phyloP scores from a whole-genome alignment of 169 alveolate genomes.

The Cryptosporidium ubiquitum region DNA sequence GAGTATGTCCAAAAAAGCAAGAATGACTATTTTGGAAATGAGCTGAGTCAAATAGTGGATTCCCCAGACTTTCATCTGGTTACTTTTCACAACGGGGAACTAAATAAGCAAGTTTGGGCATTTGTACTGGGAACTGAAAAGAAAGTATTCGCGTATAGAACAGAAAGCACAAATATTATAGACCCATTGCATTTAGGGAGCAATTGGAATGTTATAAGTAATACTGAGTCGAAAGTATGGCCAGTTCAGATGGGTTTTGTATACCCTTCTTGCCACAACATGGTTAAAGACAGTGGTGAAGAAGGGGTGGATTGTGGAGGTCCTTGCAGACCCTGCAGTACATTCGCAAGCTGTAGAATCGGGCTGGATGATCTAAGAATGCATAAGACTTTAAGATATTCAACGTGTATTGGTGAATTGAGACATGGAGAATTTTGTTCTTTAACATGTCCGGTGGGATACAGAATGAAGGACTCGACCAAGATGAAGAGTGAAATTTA shows the following conservation, averaged over 20 bases:
- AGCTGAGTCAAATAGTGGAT: constrained; percentile 1
- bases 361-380: constrained; percentile 13
- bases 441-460: constrained; percentile 56
- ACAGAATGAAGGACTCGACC: constrained; percentile 33
- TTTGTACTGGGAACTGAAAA: constrained; percentile 47
- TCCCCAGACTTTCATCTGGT: constrained; percentile 23
- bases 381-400: constrained; percentile 29
- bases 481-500: constrained; percentile 34
- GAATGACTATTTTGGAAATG: constrained; percentile 46
- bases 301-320: constrained; percentile 84
- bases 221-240: constrained; percentile 1
- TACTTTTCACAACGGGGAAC: not conserved
- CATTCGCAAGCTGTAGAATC: constrained; percentile 32
- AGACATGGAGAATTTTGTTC: constrained; percentile 63
- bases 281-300: constrained; percentile 81
- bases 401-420: constrained; percentile 58
- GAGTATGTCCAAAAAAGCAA: constrained; percentile 59
- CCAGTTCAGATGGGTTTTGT: constrained; percentile 37
- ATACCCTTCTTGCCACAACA: constrained; percentile 79
- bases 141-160: constrained; percentile 53
- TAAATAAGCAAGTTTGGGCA: constrained; percentile 64
- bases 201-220: constrained; percentile 15
- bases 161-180: constrained; percentile 2
- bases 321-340: constrained; percentile 79
- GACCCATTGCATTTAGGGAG: constrained; percentile 66